These are phyloP conservation scores for Bryum argenteum DNA, from an alignment of 225 moss, liverwort and hornwort species.

Conservation along the genomic window DNA sequence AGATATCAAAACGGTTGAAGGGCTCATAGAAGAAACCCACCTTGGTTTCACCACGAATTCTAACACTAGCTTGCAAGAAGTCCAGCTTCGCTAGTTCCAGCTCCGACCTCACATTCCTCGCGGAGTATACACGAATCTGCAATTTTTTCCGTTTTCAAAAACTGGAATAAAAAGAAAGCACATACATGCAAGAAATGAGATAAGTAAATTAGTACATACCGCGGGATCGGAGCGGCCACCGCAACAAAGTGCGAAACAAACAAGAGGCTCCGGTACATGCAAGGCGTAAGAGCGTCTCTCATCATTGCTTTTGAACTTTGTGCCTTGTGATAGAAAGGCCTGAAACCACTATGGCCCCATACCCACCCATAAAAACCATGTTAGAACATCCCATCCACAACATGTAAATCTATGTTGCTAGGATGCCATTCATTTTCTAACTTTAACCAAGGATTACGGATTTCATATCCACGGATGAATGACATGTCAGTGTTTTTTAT, in stretches of 20 bases:
- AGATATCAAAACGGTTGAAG: not conserved
- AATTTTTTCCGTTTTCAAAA: no score
- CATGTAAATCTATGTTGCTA: no score
- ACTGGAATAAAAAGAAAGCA: no score
- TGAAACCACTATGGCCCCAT: constrained; percentile 71
- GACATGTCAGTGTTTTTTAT: no score
- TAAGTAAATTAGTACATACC: constrained; percentile 33
- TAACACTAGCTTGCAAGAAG: constrained; percentile 76
- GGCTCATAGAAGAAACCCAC: constrained; percentile 6
- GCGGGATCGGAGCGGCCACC: constrained; percentile 87
- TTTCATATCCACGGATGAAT: no score
- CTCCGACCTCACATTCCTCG: constrained; percentile 66
- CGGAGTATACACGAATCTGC: constrained; percentile 84
- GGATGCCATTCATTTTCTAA: no score
- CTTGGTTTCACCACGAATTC: constrained; percentile 71
- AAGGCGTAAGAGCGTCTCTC: constrained; percentile 69
- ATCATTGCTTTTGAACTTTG: constrained; percentile 69
- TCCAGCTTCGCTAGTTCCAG: constrained; percentile 74
- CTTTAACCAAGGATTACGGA: no score
- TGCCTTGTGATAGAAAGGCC: constrained; percentile 60
- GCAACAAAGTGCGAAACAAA: constrained; percentile 85
- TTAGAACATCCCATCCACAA: not conserved
- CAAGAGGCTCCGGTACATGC: constrained; percentile 67
- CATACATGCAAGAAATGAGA: not conserved
- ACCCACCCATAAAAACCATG: not conserved